Conservation (phyloP, 2,329 filamentous ascomycete genomes). For the Aureobasidium melanogenum region DNA sequence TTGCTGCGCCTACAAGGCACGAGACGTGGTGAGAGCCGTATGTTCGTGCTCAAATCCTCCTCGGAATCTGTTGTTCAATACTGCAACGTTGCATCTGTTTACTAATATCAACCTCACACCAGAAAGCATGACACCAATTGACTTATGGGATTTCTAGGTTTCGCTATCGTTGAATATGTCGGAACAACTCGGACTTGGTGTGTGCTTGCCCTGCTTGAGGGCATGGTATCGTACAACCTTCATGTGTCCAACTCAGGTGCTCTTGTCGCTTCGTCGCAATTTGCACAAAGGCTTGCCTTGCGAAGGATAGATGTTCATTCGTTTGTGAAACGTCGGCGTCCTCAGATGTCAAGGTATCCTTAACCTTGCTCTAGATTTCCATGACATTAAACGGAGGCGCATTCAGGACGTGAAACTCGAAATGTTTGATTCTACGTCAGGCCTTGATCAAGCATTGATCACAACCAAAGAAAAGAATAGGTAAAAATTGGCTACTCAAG, state of each 20-base stretch:
- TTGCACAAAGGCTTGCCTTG: neutral
- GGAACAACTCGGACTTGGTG: neutral
- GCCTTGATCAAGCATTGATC: neutral
- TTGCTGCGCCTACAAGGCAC: neutral
- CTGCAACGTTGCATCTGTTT: conserved; percentile 6
- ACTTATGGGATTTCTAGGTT: neutral
- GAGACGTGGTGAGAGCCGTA: neutral
- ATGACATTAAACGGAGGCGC: neutral
- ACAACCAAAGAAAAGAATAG: neutral
- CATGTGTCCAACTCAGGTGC: neutral
- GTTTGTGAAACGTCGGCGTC: neutral
- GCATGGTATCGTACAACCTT: neutral
- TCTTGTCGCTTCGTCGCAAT: neutral
- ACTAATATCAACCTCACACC: neutral
- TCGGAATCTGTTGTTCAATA: neutral
- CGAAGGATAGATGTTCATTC: neutral
- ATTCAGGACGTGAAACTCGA: neutral
- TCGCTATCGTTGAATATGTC: neutral
- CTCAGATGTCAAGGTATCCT: neutral
- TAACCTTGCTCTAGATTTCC: neutral
- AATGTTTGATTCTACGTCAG: neutral
- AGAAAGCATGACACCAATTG: neutral
- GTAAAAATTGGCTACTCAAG: neutral
- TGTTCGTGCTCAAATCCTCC: neutral
- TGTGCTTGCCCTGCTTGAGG: neutral